Evolutionary conservation across 2,329 filamentous ascomycete species (phyloP), one percentile per base, ranked within the genome.

Genomic region (Pezizomycotina sp.): DNA sequence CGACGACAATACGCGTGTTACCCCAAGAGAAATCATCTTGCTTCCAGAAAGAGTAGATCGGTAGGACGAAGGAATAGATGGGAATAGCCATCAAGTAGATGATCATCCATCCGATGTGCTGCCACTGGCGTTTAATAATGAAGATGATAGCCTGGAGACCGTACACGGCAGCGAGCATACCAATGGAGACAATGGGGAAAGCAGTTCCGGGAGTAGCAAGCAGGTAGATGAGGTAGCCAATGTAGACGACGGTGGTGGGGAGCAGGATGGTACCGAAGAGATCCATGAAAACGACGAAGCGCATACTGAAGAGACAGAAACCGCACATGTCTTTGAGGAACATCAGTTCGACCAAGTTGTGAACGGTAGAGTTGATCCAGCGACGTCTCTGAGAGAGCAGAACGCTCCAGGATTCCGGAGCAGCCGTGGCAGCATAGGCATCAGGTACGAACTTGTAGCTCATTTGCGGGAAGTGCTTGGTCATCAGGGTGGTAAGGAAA

Each of bases 21-120:
- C 89, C 89, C 89, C 89, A 98, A 2, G 76, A 76, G 66, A 98
- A 98, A 61, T 98, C 86, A 60, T 98, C 89, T 58, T 93, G 84
- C 60, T 93, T 92, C 89, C 89, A 98, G 75, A 98, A 98, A 0
- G 86, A 92, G 63, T 95, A 98, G 46, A 98, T 62, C 1, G 89
- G 89, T 8, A 98, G 69, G 46, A 91, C 56, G 52, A 98, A 80
- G 3, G 77, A 89, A 63, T 86, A 93, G 50, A 98, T 78, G 0
- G 89, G 89, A 63, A 79, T 93, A 2, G 89, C 89, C n/a, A 91
- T 50, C 45, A 98, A 68, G 61, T 98, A 98, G 55, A 98, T 95
- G 48, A 98, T 77, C 84, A 98, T 95, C 89, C 89, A 98, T 49
- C 89, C 89, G 43, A 98, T 71, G 55, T 95, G 86, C 57, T 98